Conservation (phyloP, 768 basidiomycete genomes). For the Termitomyces sp. region DNA sequence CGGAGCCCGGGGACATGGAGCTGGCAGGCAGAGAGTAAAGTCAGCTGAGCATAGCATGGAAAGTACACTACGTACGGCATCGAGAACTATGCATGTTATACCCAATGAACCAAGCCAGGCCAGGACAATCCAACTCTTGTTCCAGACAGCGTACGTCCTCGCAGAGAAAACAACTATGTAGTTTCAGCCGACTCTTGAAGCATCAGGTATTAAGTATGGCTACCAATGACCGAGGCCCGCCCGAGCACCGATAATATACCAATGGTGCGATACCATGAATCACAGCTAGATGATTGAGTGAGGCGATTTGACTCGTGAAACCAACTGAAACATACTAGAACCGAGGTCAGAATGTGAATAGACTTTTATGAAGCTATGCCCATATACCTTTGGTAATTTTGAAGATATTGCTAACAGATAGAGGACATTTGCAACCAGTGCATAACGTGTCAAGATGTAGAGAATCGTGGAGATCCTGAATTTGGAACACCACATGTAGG, state of each 20-base stretch:
- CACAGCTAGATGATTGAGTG: conserved; percentile 9
- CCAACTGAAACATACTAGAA: neutral
- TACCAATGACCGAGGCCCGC: conserved; percentile 19
- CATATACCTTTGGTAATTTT: conserved; percentile 14
- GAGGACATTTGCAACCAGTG: conserved; percentile 23
- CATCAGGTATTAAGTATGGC: neutral
- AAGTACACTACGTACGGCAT: conserved; percentile 6
- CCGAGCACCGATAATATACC: conserved; percentile 12
- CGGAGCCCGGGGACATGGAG: conserved; percentile 15
- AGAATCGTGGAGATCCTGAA: conserved; percentile 21
- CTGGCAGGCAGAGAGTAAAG: neutral
- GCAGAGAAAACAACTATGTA: conserved; percentile 17
- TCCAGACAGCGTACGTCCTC: conserved; percentile 21
- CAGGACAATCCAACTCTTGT: conserved; percentile 11
- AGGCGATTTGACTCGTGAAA: neutral
- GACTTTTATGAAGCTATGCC: neutral
- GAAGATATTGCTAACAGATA: conserved; percentile 22
- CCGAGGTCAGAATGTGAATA: neutral
- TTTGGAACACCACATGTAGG: conserved; percentile 23
- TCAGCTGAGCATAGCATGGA: too few species aligned
- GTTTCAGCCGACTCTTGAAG: neutral
- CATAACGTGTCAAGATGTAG: conserved; percentile 27
- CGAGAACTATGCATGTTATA: conserved; percentile 10
- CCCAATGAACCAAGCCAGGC: conserved; percentile 14
- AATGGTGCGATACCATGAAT: conserved; percentile 14